Evolutionary conservation across 148 eudicot genomes (phyloP).

Genomic region (Limonium bicolor): DNA sequence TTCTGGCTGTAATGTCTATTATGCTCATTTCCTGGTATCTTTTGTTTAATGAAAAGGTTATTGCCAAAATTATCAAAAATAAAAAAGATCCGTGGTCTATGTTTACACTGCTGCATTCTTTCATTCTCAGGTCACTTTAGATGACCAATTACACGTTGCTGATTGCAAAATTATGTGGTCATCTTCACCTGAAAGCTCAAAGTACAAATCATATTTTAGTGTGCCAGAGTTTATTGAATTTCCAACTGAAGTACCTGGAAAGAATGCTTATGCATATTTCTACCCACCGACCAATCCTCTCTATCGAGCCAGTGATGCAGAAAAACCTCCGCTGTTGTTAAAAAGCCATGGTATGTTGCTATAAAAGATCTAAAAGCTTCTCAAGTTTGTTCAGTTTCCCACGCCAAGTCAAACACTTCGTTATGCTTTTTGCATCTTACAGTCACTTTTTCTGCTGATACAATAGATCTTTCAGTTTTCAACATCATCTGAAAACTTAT

Average conservation of each 20-base stretch:
- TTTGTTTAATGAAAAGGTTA: too few relatives aligned
- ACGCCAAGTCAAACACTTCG: background rate
- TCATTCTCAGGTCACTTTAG: constrained; percentile 44
- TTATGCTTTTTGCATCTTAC: too few relatives aligned
- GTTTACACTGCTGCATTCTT: background rate
- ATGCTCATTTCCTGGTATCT: too few relatives aligned
- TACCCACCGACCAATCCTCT: constrained; percentile 85
- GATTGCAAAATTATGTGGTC: constrained; percentile 63
- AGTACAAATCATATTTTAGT: constrained; percentile 56
- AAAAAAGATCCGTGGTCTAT: too few relatives aligned
- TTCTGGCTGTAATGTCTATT: too few relatives aligned
- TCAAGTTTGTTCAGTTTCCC: background rate
- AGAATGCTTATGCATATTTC: constrained; percentile 84
- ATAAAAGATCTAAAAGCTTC: too few relatives aligned
- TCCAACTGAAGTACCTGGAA: constrained; percentile 75
- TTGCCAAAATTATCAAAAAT: too few relatives aligned
- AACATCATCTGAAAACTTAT: background rate
- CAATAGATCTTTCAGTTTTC: background rate
- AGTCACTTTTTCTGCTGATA: too few relatives aligned
- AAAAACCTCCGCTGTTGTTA: constrained; percentile 82
- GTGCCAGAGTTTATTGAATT: constrained; percentile 80
- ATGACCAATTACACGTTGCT: constrained; percentile 43
- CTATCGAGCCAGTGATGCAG: constrained; percentile 46
- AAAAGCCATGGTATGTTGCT: constrained; percentile 74
- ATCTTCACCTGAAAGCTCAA: constrained; percentile 57